Conservation (phyloP, 305 asterid genomes). For the Fraxinus ornus region DNA sequence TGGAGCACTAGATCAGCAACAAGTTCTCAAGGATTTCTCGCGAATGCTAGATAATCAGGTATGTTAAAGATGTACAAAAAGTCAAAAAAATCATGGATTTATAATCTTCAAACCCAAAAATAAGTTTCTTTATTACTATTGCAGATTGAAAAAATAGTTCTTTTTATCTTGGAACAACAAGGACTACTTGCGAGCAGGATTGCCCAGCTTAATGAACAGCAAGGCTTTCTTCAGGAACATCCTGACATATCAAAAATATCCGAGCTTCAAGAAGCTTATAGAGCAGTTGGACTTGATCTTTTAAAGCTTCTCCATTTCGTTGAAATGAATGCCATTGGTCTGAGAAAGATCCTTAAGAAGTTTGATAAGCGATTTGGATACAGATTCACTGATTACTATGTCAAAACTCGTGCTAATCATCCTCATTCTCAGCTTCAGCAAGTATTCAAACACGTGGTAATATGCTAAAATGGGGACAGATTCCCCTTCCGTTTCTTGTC, state of each 20-base stretch:
- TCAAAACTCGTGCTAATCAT: conserved; percentile 91
- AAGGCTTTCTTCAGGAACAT: conserved; percentile 63
- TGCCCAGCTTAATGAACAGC: conserved; percentile 67
- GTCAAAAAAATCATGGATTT: neutral
- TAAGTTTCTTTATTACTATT: conserved; percentile 22
- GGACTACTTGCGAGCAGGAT: conserved; percentile 77
- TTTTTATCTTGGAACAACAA: conserved; percentile 92
- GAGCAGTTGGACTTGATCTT: conserved; percentile 90
- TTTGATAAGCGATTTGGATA: conserved; percentile 91
- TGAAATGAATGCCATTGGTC: conserved; percentile 91
- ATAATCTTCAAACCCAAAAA: neutral
- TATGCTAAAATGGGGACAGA: conserved; percentile 26
- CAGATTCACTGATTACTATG: conserved; percentile 88
- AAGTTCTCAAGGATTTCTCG: conserved; percentile 94
- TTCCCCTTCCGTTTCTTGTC: conserved; percentile 20
- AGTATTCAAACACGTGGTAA: conserved; percentile 98
- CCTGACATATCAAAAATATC: conserved; percentile 73
- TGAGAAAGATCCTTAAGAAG: conserved; percentile 92
- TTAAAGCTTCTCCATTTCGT: conserved; percentile 78
- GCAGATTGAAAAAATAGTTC: conserved; percentile 94
- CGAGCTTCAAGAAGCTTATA: conserved; percentile 80
- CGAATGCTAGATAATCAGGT: conserved; percentile 93
- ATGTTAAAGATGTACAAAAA: conserved; percentile 8
- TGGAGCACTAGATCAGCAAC: conserved; percentile 70
- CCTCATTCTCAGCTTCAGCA: conserved; percentile 98